Evolutionary conservation across 2,329 filamentous ascomycete species (phyloP).

Genomic region (Fusarium zealandicum): DNA sequence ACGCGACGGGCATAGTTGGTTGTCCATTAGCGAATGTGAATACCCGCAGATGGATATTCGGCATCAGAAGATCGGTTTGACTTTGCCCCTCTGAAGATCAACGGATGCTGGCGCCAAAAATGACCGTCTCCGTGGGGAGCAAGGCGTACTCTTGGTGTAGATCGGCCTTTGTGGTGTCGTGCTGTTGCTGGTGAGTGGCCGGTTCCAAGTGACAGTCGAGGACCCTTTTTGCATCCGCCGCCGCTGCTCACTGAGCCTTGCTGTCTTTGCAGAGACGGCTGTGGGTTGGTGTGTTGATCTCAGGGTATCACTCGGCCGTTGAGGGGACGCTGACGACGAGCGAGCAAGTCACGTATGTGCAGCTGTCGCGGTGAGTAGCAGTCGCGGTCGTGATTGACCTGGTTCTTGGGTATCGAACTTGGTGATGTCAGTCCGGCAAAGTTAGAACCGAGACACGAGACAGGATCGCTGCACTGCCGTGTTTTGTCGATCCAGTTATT

Average conservation of each 20-base stretch:
- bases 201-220: conserved; percentile 10
- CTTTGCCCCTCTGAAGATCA: conserved; percentile 9
- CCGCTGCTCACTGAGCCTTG: conserved; percentile 5
- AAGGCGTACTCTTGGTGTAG: conserved; percentile 25
- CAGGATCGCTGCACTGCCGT: conserved; percentile 6
- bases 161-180: conserved; percentile 30
- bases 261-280: conserved; percentile 6
- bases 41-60: too few relatives aligned
- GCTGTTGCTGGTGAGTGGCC: conserved; percentile 23
- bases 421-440: conserved; percentile 27
- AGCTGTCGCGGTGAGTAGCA: conserved; percentile 1
- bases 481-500: conserved; percentile 23
- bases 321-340: conserved; percentile 24
- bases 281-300: conserved; percentile 31
- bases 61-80: neutral
- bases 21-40: too few relatives aligned
- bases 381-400: neutral
- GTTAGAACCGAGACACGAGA: neutral
- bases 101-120: neutral
- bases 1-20: too few relatives aligned
- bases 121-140: conserved; percentile 3
- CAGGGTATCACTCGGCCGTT: conserved; percentile 9
- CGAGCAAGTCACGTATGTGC: neutral
- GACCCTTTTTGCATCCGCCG: conserved; percentile 18
- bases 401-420: neutral